A percentile compares a stretch with the other conserved stretches of the same genome.
phyloP scores from a whole-genome alignment of 495 filamentous ascomycete genomes.

The Penicillium argentinense region DNA sequence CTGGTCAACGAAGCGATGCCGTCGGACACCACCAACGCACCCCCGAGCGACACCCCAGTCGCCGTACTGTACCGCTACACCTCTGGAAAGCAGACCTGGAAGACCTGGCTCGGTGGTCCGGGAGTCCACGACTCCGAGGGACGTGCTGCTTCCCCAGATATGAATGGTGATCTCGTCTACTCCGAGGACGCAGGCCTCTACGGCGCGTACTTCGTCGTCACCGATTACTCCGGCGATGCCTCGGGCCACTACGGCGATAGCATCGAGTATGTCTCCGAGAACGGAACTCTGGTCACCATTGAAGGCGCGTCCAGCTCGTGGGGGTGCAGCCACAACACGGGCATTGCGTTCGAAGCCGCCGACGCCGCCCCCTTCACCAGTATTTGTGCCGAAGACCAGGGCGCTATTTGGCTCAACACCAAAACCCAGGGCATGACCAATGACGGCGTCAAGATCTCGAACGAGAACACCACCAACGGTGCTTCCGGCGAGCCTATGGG shows the following conservation, averaged over 20 bases:
- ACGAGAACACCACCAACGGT: constrained; percentile 57
- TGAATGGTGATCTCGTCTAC: constrained; percentile 57
- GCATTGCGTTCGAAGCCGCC: constrained; percentile 55
- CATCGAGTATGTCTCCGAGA: constrained; percentile 49
- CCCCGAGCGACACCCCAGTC: constrained; percentile 45
- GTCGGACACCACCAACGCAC: constrained; percentile 44
- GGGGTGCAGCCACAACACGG: constrained; percentile 61
- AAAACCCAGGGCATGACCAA: constrained; percentile 48
- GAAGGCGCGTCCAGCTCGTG: constrained; percentile 46
- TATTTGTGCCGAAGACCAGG: constrained; percentile 57
- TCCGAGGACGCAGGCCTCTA: constrained; percentile 49
- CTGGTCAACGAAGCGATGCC: constrained; percentile 50
- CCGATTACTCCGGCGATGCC: constrained; percentile 50
- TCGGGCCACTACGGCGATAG: constrained; percentile 55
- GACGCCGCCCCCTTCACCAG: constrained; percentile 50
- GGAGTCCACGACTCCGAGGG: constrained; percentile 43
- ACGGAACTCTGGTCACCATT: constrained; percentile 43
- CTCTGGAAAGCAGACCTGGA: constrained; percentile 48
- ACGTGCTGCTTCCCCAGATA: constrained; percentile 45
- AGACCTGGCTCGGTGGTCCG: constrained; percentile 51
- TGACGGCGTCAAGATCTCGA: constrained; percentile 52
- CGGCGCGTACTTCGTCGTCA: constrained; percentile 56
- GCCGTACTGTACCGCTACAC: constrained; percentile 49
- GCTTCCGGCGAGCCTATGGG: constrained; percentile 54
- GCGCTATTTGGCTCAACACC: constrained; percentile 59